Base-by-base conservation (phyloP, 2,329 filamentous ascomycete genomes). In the Dothidotthia symphoricarpi region DNA sequence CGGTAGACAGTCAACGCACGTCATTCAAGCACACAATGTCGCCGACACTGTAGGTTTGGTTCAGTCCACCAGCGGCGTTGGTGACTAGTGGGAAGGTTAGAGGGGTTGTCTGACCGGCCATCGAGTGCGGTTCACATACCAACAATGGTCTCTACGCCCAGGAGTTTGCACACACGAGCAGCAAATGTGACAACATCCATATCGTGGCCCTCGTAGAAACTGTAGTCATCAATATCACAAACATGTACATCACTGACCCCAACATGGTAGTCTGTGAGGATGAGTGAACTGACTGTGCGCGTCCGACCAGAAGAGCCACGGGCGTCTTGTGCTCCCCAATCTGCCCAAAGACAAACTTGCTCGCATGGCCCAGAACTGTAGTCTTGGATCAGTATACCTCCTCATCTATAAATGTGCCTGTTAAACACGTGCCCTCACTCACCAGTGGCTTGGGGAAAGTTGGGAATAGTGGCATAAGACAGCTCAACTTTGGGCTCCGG, bases 191-290 rank as follows among this genome's bases (percentile, higher is more conserved):
- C 75, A 31, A 74, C 69, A 36, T 81, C 73, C 67, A 84, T 81
- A 2, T 75, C 73, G 56, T 85, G 77, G 24, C 82, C 82, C 65
- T 85, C 82, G 57, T 84, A 85, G 66, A 81, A 84, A 63, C 81
- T 83, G 33, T 28, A 16, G 12, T 34, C 36, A 31, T 61, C 34
- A 61, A 45, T 52, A 40, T 16, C 14, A 26, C 28, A 4, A 22
- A 30, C 15, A 24, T 37, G 30, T 12, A 32, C 24, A 14, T 19
- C 19, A 22, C 19, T 22, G 19, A 22, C 5, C 19, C 9, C 9
- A 9, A 22, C 5, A 22, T 32, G 14, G 6, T 15, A 17, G 17
- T 19, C 31, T 37, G 15, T 32, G 30, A 12, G 25, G 16, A 25
- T 27, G 10, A 28, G 34, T 45, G 37, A 12, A 72, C 78, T 73